Evolutionary conservation across 2,329 filamentous ascomycete genomes (phyloP).

Genomic region (Arthrobotrys sphaeroides): DNA sequence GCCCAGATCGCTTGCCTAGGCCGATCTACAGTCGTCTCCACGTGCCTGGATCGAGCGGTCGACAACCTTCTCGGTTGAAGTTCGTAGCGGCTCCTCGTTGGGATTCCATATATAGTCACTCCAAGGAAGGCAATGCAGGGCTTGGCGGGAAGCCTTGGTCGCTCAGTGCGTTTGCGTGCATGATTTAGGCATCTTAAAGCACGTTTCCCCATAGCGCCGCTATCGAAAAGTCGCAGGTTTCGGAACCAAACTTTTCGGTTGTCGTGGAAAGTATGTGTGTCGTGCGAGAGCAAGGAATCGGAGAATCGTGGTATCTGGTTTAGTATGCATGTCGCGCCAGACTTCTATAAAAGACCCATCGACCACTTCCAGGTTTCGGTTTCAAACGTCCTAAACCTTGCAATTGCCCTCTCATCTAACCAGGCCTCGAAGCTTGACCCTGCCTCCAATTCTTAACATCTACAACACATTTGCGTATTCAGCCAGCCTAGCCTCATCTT

Average conservation of each 20-base stretch:
- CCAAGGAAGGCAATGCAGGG: constrained; percentile 36
- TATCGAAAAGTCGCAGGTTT: neutral
- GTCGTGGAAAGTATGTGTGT: no score
- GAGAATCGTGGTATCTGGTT: neutral
- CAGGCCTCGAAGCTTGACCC: neutral
- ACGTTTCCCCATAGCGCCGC: neutral
- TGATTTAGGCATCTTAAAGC: neutral
- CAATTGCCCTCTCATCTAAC: no score
- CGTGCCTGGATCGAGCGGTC: constrained; percentile 7
- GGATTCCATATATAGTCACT: constrained; percentile 15
- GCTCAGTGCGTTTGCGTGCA: neutral
- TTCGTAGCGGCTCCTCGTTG: neutral
- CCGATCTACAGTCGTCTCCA: constrained; percentile 4
- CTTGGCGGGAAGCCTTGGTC: constrained; percentile 29
- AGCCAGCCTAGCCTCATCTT: no score
- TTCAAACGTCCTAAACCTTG: no score
- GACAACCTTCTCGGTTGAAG: neutral
- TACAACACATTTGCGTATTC: constrained; percentile 17
- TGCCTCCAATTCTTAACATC: neutral
- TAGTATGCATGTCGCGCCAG: neutral
- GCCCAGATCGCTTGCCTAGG: neutral
- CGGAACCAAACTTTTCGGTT: no score
- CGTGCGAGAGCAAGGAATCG: constrained; percentile 8
- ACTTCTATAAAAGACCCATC: neutral
- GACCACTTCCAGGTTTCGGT: neutral